Conservation (phyloP, 306 rosid genomes). For the Potentilla sterilis region DNA sequence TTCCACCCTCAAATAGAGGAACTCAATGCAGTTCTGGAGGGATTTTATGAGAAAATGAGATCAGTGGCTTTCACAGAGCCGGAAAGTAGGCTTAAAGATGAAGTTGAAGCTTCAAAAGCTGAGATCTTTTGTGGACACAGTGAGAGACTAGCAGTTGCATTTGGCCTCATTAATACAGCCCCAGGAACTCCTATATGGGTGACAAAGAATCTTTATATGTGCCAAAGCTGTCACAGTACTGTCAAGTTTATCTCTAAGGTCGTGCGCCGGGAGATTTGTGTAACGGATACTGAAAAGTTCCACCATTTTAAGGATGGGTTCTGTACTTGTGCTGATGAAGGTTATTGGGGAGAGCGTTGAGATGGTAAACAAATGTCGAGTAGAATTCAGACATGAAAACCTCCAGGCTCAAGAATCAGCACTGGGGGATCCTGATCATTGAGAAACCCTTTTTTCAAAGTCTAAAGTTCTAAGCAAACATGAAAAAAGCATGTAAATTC, state of each 20-base stretch:
- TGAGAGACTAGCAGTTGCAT: constrained; percentile 76
- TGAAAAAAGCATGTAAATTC: background rate
- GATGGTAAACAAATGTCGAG: constrained; percentile 4
- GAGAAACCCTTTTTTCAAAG: constrained; percentile 16
- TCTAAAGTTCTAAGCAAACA: background rate
- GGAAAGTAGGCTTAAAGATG: constrained; percentile 35
- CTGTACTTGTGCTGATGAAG: constrained; percentile 84
- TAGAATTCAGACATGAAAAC: constrained; percentile 12
- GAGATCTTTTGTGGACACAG: constrained; percentile 95
- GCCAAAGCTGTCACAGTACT: constrained; percentile 66
- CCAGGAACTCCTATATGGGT: constrained; percentile 89
- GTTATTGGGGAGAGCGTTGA: constrained; percentile 37
- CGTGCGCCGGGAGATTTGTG: constrained; percentile 80
- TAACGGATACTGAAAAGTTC: constrained; percentile 72
- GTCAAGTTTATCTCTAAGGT: constrained; percentile 69
- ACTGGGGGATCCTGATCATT: background rate
- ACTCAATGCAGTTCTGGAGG: constrained; percentile 55
- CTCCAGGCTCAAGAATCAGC: constrained; percentile 13
- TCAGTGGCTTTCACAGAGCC: constrained; percentile 36
- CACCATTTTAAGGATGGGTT: constrained; percentile 89
- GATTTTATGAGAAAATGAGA: constrained; percentile 73
- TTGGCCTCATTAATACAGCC: constrained; percentile 68
- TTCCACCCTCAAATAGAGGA: constrained; percentile 69
- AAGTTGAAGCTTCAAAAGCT: constrained; percentile 70
- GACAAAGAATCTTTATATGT: constrained; percentile 86